Percentiles rank a stretch among this genome's conserved stretches.
phyloP scores from a whole-genome alignment of 768 basidiomycete genomes.

The Punctularia strigosozonata region DNA sequence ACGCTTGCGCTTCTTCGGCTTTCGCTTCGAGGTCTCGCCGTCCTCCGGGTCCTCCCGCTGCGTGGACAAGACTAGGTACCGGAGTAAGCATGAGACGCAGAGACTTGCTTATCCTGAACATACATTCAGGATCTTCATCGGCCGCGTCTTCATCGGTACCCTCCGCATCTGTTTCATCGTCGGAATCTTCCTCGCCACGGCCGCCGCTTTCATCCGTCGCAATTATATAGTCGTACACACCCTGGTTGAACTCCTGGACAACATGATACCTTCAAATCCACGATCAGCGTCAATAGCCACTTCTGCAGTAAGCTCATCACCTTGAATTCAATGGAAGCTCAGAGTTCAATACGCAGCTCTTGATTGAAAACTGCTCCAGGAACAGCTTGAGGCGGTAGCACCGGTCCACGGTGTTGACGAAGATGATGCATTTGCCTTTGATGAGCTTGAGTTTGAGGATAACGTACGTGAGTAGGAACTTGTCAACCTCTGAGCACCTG shows the following conservation, averaged over 20 bases:
- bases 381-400: constrained; percentile 96
- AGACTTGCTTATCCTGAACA: too few species aligned
- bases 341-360: constrained; percentile 90
- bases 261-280: constrained; percentile 63
- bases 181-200: constrained; percentile 37
- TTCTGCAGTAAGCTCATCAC: constrained; percentile 19
- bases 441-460: constrained; percentile 94
- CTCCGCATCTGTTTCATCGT: constrained; percentile 31
- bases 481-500: constrained; percentile 89
- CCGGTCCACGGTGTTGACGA: constrained; percentile 93
- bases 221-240: constrained; percentile 97
- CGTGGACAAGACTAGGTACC: constrained; percentile 36
- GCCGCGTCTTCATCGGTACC: constrained; percentile 26
- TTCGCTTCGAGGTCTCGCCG: constrained; percentile 11
- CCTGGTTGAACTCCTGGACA: constrained; percentile 97
- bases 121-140: constrained; percentile 23
- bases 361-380: constrained; percentile 94
- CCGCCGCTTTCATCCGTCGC: constrained; percentile 85
- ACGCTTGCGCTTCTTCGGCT: constrained; percentile 49
- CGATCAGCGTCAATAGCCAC: constrained; percentile 2
- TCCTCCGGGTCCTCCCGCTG: constrained; percentile 26
- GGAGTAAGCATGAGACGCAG: constrained; percentile 14
- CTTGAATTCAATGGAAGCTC: constrained; percentile 93
- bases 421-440: constrained; percentile 91
- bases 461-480: constrained; percentile 92